These are phyloP conservation scores for Cladosporium velox DNA, from an alignment of 2,329 filamentous ascomycete species.

Conservation along the genomic window DNA sequence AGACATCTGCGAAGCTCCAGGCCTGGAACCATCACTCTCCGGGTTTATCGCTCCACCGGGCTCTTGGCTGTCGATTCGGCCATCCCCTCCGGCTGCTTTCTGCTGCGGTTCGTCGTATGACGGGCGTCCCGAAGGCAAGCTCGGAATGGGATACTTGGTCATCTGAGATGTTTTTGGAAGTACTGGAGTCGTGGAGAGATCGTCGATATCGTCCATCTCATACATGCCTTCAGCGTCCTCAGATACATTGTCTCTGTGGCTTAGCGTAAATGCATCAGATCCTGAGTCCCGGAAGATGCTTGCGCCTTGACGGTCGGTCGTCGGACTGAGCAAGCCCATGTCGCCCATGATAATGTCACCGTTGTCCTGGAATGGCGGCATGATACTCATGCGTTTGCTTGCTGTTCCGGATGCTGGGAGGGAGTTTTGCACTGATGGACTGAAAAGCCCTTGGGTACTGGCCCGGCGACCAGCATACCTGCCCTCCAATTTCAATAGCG, in stretches of 20 bases:
- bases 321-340: slow-evolving; percentile 28
- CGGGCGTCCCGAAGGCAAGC: slow-evolving; percentile 5
- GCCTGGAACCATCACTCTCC: slow-evolving; percentile 9
- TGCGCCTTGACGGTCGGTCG: slow-evolving; percentile 37
- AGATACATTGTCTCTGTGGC: not conserved
- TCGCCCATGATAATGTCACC: slow-evolving; percentile 16
- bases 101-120: slow-evolving; percentile 6
- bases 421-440: slow-evolving; percentile 3
- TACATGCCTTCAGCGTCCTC: slow-evolving; percentile 1
- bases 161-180: slow-evolving; percentile 20
- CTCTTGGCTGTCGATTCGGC: not conserved
- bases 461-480: slow-evolving; percentile 40
- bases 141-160: slow-evolving; percentile 25
- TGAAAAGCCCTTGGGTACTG: slow-evolving; percentile 13
- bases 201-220: slow-evolving; percentile 17
- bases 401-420: not conserved
- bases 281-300: slow-evolving; percentile 38
- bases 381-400: slow-evolving; percentile 8
- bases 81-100: not conserved
- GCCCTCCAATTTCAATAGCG: slow-evolving; percentile 87
- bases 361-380: not conserved
- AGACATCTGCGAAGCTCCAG: slow-evolving; percentile 39
- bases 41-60: not conserved
- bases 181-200: slow-evolving; percentile 24
- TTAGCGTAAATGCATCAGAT: slow-evolving; percentile 23